phyloP scores from a whole-genome alignment of 1,284 basidiomycete genomes.

The Pseudozyma tsukubaensis region DNA sequence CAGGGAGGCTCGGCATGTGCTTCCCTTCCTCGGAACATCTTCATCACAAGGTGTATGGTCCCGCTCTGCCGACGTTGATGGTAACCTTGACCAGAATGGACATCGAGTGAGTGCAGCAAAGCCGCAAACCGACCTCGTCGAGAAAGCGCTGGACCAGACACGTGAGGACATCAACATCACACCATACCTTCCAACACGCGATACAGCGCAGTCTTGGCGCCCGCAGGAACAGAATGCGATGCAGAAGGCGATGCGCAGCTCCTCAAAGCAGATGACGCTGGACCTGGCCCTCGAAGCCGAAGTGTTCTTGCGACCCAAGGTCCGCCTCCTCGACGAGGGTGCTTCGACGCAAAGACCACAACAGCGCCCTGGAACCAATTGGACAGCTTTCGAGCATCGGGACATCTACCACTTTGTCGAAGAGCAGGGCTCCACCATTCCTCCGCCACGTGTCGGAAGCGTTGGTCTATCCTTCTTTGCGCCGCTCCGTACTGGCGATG shows the following conservation, averaged over 20 bases:
- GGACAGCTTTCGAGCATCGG: constrained; percentile 39
- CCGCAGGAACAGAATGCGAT: neutral
- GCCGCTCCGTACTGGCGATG: constrained; percentile 28
- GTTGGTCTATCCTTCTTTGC: constrained; percentile 39
- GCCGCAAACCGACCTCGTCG: constrained; percentile 6
- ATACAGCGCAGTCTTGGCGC: constrained; percentile 13
- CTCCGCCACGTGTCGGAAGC: constrained; percentile 37
- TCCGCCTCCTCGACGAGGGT: constrained; percentile 31
- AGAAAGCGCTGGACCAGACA: constrained; percentile 4
- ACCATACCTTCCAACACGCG: constrained; percentile 16
- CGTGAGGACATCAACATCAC: neutral
- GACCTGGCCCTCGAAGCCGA: constrained; percentile 31
- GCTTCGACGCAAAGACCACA: constrained; percentile 25
- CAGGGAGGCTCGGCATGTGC: constrained; percentile 17
- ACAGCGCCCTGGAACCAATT: constrained; percentile 35
- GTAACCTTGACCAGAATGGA: neutral
- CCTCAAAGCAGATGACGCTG: constrained; percentile 19
- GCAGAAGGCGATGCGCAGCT: constrained; percentile 16
- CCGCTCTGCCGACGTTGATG: neutral
- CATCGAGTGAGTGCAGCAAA: neutral
- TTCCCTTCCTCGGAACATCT: constrained; percentile 17
- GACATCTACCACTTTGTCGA: constrained; percentile 34
- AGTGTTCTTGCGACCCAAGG: constrained; percentile 31
- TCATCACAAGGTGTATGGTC: constrained; percentile 17
- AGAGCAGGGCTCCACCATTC: constrained; percentile 36